Evolutionary conservation across 2,329 filamentous ascomycete genomes (phyloP).

Genomic region (Kalmusia sp.): DNA sequence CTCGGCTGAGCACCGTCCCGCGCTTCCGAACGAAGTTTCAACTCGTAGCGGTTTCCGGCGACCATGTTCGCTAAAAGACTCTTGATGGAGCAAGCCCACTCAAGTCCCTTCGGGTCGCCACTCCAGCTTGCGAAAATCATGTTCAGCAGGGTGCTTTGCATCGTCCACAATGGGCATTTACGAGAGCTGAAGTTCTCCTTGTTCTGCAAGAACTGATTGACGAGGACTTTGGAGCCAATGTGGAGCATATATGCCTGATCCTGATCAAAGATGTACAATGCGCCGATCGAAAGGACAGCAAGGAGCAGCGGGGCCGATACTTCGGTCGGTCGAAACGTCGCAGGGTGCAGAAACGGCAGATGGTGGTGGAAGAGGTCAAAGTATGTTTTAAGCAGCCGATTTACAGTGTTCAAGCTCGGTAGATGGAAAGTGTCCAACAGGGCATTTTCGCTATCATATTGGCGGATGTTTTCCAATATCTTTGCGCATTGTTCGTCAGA

Average conservation of each 20-base stretch:
- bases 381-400: conserved; percentile 93
- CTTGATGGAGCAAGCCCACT: conserved; percentile 99
- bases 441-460: conserved; percentile 79
- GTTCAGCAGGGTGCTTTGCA: conserved; percentile 95
- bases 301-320: conserved; percentile 84
- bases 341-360: conserved; percentile 90
- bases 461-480: conserved; percentile 86
- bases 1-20: conserved; percentile 78
- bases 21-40: conserved; percentile 90
- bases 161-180: conserved; percentile 96
- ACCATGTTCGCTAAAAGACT: conserved; percentile 98
- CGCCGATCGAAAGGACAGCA: conserved; percentile 92
- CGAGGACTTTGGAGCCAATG: conserved; percentile 95
- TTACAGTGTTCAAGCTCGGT: conserved; percentile 79
- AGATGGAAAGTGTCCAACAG: conserved; percentile 90
- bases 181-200: conserved; percentile 99
- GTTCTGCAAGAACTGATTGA: conserved; percentile 96
- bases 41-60: conserved; percentile 92
- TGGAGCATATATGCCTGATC: conserved; percentile 97
- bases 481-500: conserved; percentile 84
- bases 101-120: conserved; percentile 93
- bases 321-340: conserved; percentile 83
- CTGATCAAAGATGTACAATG: conserved; percentile 95
- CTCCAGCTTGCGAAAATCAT: conserved; percentile 99
- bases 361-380: conserved; percentile 98